Base-by-base conservation (phyloP, 139 green algal genomes). In the Chlorella sp. region DNA sequence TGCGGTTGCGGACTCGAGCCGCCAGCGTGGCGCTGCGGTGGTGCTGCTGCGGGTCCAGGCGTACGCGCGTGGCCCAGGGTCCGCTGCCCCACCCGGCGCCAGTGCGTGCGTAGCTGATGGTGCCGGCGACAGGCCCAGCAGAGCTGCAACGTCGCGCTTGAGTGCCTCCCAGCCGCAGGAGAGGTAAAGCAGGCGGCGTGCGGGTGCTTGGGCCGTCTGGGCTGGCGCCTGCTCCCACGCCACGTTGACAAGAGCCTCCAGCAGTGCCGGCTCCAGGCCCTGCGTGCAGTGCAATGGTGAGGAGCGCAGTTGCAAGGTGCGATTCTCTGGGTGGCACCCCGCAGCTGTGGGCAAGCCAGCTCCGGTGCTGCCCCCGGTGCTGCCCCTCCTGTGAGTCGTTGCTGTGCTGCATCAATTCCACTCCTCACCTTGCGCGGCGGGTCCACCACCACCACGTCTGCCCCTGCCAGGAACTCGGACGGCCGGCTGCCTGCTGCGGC, bases 121-220 rank as follows among this genome's bases (percentile, higher is more conserved):
- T 35, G 14, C 49, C 67, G 68, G 30, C 30, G 31, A 5, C 29
- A 77, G 68, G 27, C 31, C 78, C 35, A 90, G 50, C 75, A 93
- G 76, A 35, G 73, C 78, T 20, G 62, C 75, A 20, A 72, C 62
- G 36, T 93, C 86, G 0, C 77, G 72, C 78, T 70, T 69, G 27
- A 93, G 69, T 2, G 88, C 80, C 0, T 72, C 42, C 31, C 81
- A 96, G 17, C 90, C 90, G 62, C 90, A 96, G n/a, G 80, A 90
- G 62, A 96, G 69, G 74, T 96, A 96, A 1, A 96, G 49, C 42
- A 35, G n/a, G 2, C 49, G 51, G 32, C 34, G 23, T 4, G 51
- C 5, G n/a, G n/a, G 10, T 55, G 42, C 42, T 55, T 55, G 42
- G 42, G 42, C 42, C 42, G 42, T 17, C 10, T 55, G 10, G 42